Conservation (phyloP, 2,329 filamentous ascomycete genomes). For the Cladosporium sp. region DNA sequence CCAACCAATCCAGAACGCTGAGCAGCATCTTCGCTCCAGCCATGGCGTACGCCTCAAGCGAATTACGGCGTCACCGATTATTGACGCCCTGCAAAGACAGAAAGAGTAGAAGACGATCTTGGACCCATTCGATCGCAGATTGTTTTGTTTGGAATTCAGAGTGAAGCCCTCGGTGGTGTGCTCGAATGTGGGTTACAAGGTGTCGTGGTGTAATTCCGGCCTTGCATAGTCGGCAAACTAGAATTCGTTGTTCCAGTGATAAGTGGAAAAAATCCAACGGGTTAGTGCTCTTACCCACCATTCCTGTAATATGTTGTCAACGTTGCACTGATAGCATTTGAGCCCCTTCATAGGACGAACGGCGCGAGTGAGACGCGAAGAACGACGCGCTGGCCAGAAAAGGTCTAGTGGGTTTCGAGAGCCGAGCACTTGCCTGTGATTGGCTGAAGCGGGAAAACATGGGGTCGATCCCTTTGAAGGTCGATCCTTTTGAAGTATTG, state of each 20-base stretch:
- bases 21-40: conserved; percentile 15
- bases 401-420: not conserved
- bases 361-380: not conserved
- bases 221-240: too few species aligned
- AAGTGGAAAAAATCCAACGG: too few species aligned
- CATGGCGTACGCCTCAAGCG: conserved; percentile 6
- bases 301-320: too few species aligned
- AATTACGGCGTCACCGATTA: conserved; percentile 3
- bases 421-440: not conserved
- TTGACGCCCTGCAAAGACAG: conserved; percentile 13
- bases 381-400: not conserved
- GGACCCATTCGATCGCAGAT: too few species aligned
- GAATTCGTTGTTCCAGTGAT: too few species aligned
- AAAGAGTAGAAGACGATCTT: not conserved
- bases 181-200: too few species aligned
- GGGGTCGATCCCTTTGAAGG: not conserved
- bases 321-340: too few species aligned
- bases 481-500: not conserved
- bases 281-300: too few species aligned
- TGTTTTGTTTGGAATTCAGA: too few species aligned
- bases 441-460: not conserved
- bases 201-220: too few species aligned
- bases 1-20: conserved; percentile 14
- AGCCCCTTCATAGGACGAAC: too few species aligned
- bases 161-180: too few species aligned